Evolutionary conservation across 106 monocot genomes (phyloP).

Genomic region (Cymbidium sinense): DNA sequence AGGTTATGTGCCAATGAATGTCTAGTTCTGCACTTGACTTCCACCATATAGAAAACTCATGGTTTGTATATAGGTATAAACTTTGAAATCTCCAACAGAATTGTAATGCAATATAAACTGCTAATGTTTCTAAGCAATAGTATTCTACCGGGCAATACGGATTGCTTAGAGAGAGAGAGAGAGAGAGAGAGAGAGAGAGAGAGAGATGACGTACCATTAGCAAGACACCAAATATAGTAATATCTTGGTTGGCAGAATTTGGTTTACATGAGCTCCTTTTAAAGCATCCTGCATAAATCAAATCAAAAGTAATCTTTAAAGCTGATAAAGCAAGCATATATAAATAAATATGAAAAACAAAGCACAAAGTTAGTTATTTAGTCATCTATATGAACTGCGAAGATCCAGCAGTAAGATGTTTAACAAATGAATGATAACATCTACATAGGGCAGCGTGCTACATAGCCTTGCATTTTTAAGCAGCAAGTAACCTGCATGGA

Average conservation of each 20-base stretch:
- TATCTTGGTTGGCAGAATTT: conserved; percentile 29
- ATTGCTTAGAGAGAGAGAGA: no score
- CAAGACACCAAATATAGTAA: conserved; percentile 26
- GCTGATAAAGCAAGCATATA: background rate
- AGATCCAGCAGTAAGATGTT: background rate
- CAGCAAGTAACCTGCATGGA: background rate
- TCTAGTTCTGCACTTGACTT: no score
- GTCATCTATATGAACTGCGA: background rate
- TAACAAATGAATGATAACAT: background rate
- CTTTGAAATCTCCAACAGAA: no score
- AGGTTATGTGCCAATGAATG: no score
- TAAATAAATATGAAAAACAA: background rate
- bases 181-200: background rate
- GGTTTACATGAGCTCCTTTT: conserved; percentile 17
- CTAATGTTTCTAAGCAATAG: no score
- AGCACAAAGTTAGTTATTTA: background rate
- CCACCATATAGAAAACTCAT: no score
- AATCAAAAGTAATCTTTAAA: background rate
- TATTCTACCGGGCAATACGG: no score
- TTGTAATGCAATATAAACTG: no score
- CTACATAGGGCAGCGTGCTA: background rate
- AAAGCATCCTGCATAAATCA: conserved; percentile 20
- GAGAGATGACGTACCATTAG: conserved; percentile 22
- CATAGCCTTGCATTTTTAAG: background rate
- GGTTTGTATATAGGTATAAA: no score